phyloP scores from a whole-genome alignment of 768 basidiomycete genomes.

The Leucocoprinus birnbaumii region DNA sequence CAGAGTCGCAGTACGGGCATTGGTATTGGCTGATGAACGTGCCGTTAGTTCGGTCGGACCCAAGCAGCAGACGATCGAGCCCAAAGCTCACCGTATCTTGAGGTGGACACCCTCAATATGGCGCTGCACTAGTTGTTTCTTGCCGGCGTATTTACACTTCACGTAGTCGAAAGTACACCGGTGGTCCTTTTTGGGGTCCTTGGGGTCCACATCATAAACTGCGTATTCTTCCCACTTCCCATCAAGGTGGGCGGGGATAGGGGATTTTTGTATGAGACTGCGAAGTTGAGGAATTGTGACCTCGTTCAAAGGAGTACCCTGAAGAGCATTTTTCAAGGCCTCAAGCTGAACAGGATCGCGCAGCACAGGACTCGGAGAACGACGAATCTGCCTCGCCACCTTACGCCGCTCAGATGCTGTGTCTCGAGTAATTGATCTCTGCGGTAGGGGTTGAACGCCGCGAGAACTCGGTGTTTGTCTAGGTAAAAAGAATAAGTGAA shows the following conservation, averaged over 20 bases:
- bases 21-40: constrained; percentile 20
- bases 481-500: neutral
- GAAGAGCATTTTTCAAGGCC: neutral
- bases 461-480: neutral
- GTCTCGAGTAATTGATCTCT: neutral
- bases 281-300: constrained; percentile 3
- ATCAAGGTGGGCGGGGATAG: neutral
- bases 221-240: constrained; percentile 14
- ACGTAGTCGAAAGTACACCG: neutral
- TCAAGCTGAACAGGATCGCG: neutral
- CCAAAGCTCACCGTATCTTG: constrained; percentile 47
- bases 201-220: constrained; percentile 1
- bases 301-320: neutral
- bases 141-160: constrained; percentile 17
- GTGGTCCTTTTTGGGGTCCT: constrained; percentile 7
- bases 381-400: neutral
- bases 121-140: constrained; percentile 64
- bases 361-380: neutral
- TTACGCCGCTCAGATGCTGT: constrained; percentile 1
- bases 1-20: neutral
- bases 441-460: neutral
- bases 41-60: neutral
- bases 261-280: neutral
- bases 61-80: neutral
- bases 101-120: constrained; percentile 66